These are phyloP conservation scores for Curvularia lunata DNA, from an alignment of 2,329 filamentous ascomycete genomes.

Conservation along the genomic window DNA sequence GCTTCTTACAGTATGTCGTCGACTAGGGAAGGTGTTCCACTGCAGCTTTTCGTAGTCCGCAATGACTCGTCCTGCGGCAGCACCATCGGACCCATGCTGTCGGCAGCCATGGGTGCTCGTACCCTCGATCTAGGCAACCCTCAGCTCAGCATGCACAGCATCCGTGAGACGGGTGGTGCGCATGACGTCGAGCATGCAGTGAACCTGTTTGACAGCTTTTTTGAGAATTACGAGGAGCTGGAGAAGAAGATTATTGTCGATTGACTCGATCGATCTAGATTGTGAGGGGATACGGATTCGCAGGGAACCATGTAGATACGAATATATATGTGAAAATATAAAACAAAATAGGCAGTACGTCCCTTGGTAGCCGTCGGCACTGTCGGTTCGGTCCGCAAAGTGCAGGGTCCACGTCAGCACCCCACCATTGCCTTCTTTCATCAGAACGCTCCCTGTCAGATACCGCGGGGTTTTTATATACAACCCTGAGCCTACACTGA, in stretches of 20 bases:
- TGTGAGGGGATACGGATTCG: constrained; percentile 17
- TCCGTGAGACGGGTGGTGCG: constrained; percentile 87
- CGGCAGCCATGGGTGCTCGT: constrained; percentile 81
- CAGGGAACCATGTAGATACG: constrained; percentile 7
- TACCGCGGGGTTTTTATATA: neutral
- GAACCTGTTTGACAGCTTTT: constrained; percentile 86
- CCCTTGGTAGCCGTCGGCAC: constrained; percentile 9
- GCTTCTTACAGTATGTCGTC: constrained; percentile 51
- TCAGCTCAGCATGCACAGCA: constrained; percentile 96
- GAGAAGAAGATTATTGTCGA: constrained; percentile 86
- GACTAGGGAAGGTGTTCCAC: constrained; percentile 72
- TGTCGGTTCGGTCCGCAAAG: constrained; percentile 17
- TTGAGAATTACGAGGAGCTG: constrained; percentile 80
- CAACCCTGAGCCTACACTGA: too few relatives aligned
- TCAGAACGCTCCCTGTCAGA: neutral
- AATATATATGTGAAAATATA: constrained; percentile 5
- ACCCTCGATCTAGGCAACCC: constrained; percentile 94
- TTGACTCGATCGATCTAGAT: constrained; percentile 53
- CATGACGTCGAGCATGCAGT: constrained; percentile 88
- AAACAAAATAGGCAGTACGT: constrained; percentile 7
- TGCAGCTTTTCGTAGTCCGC: constrained; percentile 94
- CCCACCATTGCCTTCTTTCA: constrained; percentile 32
- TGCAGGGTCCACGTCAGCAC: constrained; percentile 34
- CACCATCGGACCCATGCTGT: constrained; percentile 97
- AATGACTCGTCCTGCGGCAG: constrained; percentile 95